Percentiles rank a stretch among this genome's conserved stretches.
These are phyloP conservation scores for Breynia disticha DNA, from an alignment of 441 rosid species.

Conservation along the genomic window DNA sequence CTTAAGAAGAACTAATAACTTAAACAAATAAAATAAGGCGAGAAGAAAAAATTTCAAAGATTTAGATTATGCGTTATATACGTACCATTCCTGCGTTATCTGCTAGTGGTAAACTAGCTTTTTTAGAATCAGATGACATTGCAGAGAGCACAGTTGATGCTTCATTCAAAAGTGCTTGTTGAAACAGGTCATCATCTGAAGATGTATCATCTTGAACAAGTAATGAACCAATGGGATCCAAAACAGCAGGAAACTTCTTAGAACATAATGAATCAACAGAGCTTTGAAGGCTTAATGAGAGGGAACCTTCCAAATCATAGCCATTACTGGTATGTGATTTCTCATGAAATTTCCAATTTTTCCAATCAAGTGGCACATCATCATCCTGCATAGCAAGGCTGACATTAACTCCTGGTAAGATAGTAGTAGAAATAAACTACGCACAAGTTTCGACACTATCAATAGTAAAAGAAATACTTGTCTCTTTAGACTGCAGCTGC, in stretches of 20 bases:
- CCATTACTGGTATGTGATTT: slow-evolving; percentile 15
- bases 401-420: slow-evolving; percentile 8
- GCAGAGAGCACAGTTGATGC: slow-evolving; percentile 21
- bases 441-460: not conserved
- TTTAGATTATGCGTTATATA: not conserved
- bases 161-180: slow-evolving; percentile 22
- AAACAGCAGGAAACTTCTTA: slow-evolving; percentile 23
- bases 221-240: slow-evolving; percentile 18
- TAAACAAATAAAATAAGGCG: slow-evolving; percentile 6
- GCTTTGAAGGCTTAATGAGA: slow-evolving; percentile 26
- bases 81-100: slow-evolving; percentile 28
- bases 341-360: slow-evolving; percentile 49
- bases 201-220: slow-evolving; percentile 18
- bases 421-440: not conserved
- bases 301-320: slow-evolving; percentile 17
- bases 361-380: slow-evolving; percentile 56
- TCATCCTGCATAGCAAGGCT: slow-evolving; percentile 34
- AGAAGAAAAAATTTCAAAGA: slow-evolving; percentile 1
- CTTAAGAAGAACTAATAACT: not conserved
- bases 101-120: slow-evolving; percentile 20
- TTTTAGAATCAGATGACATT: slow-evolving; percentile 20
- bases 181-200: slow-evolving; percentile 19
- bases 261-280: slow-evolving; percentile 29
- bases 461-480: not conserved
- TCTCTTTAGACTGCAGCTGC: too few species aligned